Base-by-base conservation (phyloP, 75 land plant species). In the Ceratopteris richardii region DNA sequence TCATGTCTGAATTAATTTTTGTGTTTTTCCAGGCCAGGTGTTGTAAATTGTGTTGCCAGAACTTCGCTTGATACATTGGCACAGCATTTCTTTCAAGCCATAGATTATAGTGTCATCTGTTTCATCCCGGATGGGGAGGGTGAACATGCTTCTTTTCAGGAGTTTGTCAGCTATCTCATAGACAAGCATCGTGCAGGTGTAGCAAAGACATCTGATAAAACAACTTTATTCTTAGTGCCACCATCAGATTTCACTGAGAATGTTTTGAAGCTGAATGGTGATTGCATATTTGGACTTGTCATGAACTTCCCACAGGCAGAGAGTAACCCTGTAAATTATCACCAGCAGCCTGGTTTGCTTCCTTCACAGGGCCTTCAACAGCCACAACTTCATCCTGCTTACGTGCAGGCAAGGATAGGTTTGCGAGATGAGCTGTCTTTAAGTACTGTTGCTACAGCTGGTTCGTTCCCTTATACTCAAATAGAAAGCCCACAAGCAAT, bases 101-200 rank as follows among this genome's bases (percentile, higher is more conserved):
- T 56, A 58, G 96, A 86, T 46, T 89, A 89, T 77, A 79, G 84
- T 1, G 67, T 83, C 37, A 85, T 86, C 14, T 89, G 63, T 58
- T 94, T 94, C 74, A 70, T 89, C 22, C 98, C 98, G 0, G 87
- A 83, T 47, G 74, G 85, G 65, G 98, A 89, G 56, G 85, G 72
- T 0, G 90, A 94, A 66, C 79, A 86, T 60, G 78, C 77, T 20
- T 71, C 90, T 16, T 94, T 89, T 54, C 88, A 92, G 19, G 96
- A 94, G 50, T 94, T 94, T 67, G 78, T 94, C 10, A 79, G 73
- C 29, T 94, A 89, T 61, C 63, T 94, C 31, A 75, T 85, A 62
- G 63, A 71, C 22, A 94, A 77, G 33, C 70, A 77, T 46, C 84
- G 98, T 31, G 96, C 98, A 20, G 96, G 96, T 12, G 98, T 94